Evolutionary conservation across 108 stramenopile species (phyloP).

Genomic region (Skeletonema costatum): DNA sequence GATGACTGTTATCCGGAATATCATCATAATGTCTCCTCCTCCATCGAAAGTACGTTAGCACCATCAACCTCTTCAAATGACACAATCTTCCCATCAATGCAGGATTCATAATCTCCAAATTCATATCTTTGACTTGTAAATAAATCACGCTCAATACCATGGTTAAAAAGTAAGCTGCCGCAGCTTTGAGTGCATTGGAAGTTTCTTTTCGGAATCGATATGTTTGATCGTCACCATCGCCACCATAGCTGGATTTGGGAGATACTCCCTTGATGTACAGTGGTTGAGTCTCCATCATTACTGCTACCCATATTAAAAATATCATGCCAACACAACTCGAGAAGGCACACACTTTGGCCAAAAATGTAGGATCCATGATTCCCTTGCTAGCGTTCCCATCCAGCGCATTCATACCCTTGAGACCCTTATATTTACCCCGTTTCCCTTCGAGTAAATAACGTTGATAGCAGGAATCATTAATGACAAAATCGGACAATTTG

Average conservation of each 20-base stretch:
- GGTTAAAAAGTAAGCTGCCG: conserved; percentile 46
- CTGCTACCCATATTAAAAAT: conserved; percentile 39
- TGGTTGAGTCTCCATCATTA: conserved; percentile 42
- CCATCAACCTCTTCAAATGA: conserved; percentile 30
- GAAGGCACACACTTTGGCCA: conserved; percentile 36
- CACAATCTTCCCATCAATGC: conserved; percentile 29
- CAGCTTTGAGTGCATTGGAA: conserved; percentile 49
- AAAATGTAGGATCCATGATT: conserved; percentile 24
- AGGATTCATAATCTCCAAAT: conserved; percentile 27
- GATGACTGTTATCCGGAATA: conserved; percentile 36
- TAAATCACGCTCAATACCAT: conserved; percentile 45
- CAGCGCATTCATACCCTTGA: not conserved
- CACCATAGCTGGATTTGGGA: conserved; percentile 7
- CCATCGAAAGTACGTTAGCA: conserved; percentile 36
- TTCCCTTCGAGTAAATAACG: conserved; percentile 32
- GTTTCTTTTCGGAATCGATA: conserved; percentile 44
- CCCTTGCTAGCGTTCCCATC: not conserved
- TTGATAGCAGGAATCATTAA: conserved; percentile 38
- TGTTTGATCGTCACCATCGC: conserved; percentile 3
- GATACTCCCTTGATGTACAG: conserved; percentile 47
- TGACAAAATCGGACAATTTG: conserved; percentile 37
- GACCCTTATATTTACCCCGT: conserved; percentile 14
- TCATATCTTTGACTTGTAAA: conserved; percentile 33
- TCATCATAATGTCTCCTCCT: conserved; percentile 45
- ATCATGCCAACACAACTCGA: conserved; percentile 39